Conservation (phyloP, 441 rosid genomes). For the Adansonia gregorii region DNA sequence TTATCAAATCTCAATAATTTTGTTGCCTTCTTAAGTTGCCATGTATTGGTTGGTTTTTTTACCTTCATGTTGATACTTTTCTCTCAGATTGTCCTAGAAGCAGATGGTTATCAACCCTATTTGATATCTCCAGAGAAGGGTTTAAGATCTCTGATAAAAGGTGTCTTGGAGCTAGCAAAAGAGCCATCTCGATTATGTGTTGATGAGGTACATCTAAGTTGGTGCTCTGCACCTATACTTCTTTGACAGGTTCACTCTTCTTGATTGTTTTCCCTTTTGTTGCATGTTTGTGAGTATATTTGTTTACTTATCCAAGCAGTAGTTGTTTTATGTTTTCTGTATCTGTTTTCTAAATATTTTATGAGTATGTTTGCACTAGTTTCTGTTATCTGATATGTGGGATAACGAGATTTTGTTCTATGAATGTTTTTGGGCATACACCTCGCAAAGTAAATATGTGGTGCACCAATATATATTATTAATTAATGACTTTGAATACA, state of each 20-base stretch:
- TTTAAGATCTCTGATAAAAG: constrained; percentile 85
- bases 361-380: neutral
- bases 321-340: neutral
- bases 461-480: neutral
- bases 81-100: constrained; percentile 82
- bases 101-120: constrained; percentile 98
- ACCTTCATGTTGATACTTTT: constrained; percentile 29
- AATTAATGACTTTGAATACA: neutral
- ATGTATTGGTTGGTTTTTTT: constrained; percentile 26
- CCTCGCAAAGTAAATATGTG: neutral
- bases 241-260: constrained; percentile 12
- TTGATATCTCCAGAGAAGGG: constrained; percentile 98
- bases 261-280: neutral
- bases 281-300: constrained; percentile 2
- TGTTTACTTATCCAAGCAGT: neutral
- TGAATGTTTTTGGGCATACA: neutral
- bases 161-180: constrained; percentile 92
- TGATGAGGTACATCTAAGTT: constrained; percentile 27
- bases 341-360: neutral
- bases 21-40: constrained; percentile 20
- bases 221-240: constrained; percentile 17
- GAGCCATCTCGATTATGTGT: constrained; percentile 85
- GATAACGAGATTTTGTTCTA: neutral
- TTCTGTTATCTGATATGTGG: neutral
- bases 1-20: constrained; percentile 22